Conservation (phyloP, 2,329 filamentous ascomycete genomes). For the Escovopsis sp. region DNA sequence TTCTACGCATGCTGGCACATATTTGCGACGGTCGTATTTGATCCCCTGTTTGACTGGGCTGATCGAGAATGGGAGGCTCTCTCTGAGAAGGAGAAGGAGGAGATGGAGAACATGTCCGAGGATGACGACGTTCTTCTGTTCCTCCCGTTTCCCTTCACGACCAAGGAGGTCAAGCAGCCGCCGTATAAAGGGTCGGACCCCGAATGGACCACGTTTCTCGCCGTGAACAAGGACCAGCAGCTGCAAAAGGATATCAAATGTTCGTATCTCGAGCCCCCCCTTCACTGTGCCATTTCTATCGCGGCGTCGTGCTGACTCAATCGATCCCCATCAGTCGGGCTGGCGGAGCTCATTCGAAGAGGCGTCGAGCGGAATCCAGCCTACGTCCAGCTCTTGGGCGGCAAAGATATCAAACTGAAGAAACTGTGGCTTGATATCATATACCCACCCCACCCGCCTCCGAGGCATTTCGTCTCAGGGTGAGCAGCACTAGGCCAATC, state of each 20-base stretch:
- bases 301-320: background rate
- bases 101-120: slow-evolving; percentile 25
- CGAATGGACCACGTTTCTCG: slow-evolving; percentile 47
- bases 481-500: slow-evolving; percentile 17
- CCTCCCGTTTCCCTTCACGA: slow-evolving; percentile 48
- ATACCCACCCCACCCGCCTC: slow-evolving; percentile 44
- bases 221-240: slow-evolving; percentile 38
- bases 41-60: slow-evolving; percentile 27
- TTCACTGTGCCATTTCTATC: background rate
- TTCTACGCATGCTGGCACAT: slow-evolving; percentile 26
- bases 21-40: slow-evolving; percentile 31
- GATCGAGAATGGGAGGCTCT: slow-evolving; percentile 28
- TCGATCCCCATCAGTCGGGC: slow-evolving; percentile 10
- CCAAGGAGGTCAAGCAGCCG: slow-evolving; percentile 28
- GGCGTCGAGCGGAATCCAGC: slow-evolving; percentile 26
- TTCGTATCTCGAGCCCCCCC: slow-evolving; percentile 13
- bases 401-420: slow-evolving; percentile 32
- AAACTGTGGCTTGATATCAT: slow-evolving; percentile 47
- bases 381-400: slow-evolving; percentile 28
- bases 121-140: slow-evolving; percentile 35
- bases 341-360: slow-evolving; percentile 20
- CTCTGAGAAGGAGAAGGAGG: slow-evolving; percentile 28
- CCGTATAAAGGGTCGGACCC: slow-evolving; percentile 44
- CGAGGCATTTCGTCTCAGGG: slow-evolving; percentile 45
- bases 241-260: slow-evolving; percentile 33